These are phyloP conservation scores for Apiospora saccharicola DNA, from an alignment of 2,329 filamentous ascomycete genomes.

Conservation along the genomic window DNA sequence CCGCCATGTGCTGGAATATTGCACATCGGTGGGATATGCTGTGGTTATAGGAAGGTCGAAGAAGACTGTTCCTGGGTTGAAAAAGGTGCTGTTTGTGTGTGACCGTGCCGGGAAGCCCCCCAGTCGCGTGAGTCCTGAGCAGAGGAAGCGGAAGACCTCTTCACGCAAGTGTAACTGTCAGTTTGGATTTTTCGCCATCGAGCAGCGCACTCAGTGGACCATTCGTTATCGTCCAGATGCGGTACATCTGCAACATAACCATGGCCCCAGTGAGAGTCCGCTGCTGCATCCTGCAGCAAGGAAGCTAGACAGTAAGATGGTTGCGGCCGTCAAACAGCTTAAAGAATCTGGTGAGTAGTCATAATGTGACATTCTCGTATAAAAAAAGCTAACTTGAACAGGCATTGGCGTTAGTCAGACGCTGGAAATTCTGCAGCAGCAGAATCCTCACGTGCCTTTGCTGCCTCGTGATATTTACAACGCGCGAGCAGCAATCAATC, in stretches of 20 bases:
- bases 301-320: conserved; percentile 72
- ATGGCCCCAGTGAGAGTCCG: conserved; percentile 71
- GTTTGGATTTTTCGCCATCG: conserved; percentile 75
- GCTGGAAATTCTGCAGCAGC: conserved; percentile 69
- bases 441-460: conserved; percentile 69
- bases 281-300: conserved; percentile 71
- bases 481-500: conserved; percentile 70
- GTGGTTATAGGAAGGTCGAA: conserved; percentile 74
- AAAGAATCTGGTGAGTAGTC: conserved; percentile 68
- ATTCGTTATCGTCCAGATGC: conserved; percentile 69
- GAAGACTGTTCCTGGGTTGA: conserved; percentile 71
- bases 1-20: conserved; percentile 69
- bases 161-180: conserved; percentile 74
- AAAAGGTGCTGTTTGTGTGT: conserved; percentile 73
- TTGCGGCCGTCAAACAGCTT: conserved; percentile 70
- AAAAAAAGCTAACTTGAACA: conserved; percentile 46
- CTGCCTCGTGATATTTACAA: conserved; percentile 73
- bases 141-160: conserved; percentile 70
- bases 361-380: not conserved
- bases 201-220: conserved; percentile 72
- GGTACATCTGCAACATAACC: conserved; percentile 67
- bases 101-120: conserved; percentile 70
- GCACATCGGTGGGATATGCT: conserved; percentile 71
- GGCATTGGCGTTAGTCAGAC: conserved; percentile 71
- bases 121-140: conserved; percentile 67